phyloP scores from a whole-genome alignment of 768 basidiomycete genomes.

The Leccinum truebloodii region DNA sequence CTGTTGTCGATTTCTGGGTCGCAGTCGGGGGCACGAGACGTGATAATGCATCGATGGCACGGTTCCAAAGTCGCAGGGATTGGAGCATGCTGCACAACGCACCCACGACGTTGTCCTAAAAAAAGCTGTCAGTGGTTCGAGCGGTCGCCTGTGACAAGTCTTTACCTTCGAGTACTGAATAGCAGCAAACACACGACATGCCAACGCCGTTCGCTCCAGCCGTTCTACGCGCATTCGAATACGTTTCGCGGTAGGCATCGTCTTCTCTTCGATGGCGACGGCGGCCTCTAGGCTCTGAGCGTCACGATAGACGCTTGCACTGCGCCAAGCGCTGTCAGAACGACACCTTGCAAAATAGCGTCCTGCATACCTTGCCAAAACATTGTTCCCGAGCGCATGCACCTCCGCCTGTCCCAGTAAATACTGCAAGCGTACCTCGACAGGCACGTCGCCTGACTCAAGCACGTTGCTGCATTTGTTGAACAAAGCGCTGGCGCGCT shows the following conservation, averaged over 20 bases:
- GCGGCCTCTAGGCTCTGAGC: conserved; percentile 50
- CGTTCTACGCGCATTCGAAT: conserved; percentile 57
- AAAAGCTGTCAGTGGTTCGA: neutral
- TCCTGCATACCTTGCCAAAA: conserved; percentile 53
- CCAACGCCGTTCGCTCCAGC: conserved; percentile 72
- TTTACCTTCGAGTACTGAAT: conserved; percentile 68
- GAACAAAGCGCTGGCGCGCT: conserved; percentile 67
- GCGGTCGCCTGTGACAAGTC: neutral
- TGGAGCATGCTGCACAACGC: conserved; percentile 63
- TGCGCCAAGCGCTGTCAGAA: conserved; percentile 22
- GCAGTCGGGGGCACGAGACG: conserved; percentile 47
- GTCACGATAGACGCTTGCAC: conserved; percentile 58
- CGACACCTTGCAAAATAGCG: neutral
- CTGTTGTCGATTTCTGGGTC: conserved; percentile 28
- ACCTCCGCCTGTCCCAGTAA: conserved; percentile 68
- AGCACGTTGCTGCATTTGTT: conserved; percentile 51
- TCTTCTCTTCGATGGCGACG: conserved; percentile 46
- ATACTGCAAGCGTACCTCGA: conserved; percentile 54
- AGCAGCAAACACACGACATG: conserved; percentile 64
- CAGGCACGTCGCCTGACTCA: conserved; percentile 45
- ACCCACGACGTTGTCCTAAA: conserved; percentile 60
- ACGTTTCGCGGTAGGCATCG: conserved; percentile 51
- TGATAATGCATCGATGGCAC: conserved; percentile 67
- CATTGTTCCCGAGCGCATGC: conserved; percentile 59
- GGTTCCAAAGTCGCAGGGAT: conserved; percentile 77